A percentile compares a stretch with the other conserved stretches of the same genome.
phyloP scores from a whole-genome alignment of 2,329 filamentous ascomycete species.

The Elsinoe necatrix region DNA sequence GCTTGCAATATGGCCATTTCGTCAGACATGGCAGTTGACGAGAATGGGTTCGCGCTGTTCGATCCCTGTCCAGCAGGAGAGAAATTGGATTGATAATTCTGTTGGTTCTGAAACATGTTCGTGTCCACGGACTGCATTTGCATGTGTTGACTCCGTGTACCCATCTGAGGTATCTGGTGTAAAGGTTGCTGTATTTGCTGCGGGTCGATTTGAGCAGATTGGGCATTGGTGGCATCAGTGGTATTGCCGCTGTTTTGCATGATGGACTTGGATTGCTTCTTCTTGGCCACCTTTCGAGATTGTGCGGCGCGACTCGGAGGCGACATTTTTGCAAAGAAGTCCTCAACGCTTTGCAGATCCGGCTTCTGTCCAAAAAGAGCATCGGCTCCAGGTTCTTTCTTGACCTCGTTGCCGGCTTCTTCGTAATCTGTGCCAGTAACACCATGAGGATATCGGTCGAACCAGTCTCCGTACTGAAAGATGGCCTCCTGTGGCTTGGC shows the following conservation, averaged over 20 bases:
- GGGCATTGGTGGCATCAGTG: constrained; percentile 15
- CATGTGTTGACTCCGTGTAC: constrained; percentile 19
- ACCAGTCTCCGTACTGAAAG: constrained; percentile 97
- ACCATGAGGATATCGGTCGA: constrained; percentile 86
- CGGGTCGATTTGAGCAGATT: neutral
- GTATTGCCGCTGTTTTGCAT: constrained; percentile 17
- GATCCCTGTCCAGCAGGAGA: constrained; percentile 2
- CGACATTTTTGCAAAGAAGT: constrained; percentile 79
- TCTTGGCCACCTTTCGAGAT: constrained; percentile 30
- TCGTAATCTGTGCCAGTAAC: constrained; percentile 78
- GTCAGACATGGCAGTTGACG: constrained; percentile 3
- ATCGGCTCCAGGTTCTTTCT: constrained; percentile 74
- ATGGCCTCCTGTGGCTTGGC: constrained; percentile 40
- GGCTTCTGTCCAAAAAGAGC: constrained; percentile 81
- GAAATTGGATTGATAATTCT: constrained; percentile 21
- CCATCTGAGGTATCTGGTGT: neutral
- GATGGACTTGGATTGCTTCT: constrained; percentile 26
- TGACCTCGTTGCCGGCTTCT: constrained; percentile 53
- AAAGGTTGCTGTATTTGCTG: constrained; percentile 23
- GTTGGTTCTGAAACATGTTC: constrained; percentile 19
- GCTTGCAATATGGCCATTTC: constrained; percentile 18
- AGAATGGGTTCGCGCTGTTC: constrained; percentile 8
- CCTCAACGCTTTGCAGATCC: constrained; percentile 86
- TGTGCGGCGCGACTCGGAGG: constrained; percentile 43
- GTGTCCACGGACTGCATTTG: neutral